A percentile compares a stretch with the other conserved stretches of the same genome.
These are phyloP conservation scores for Exutisphaerella laricina DNA, from an alignment of 2,329 filamentous ascomycete species.

Conservation along the genomic window DNA sequence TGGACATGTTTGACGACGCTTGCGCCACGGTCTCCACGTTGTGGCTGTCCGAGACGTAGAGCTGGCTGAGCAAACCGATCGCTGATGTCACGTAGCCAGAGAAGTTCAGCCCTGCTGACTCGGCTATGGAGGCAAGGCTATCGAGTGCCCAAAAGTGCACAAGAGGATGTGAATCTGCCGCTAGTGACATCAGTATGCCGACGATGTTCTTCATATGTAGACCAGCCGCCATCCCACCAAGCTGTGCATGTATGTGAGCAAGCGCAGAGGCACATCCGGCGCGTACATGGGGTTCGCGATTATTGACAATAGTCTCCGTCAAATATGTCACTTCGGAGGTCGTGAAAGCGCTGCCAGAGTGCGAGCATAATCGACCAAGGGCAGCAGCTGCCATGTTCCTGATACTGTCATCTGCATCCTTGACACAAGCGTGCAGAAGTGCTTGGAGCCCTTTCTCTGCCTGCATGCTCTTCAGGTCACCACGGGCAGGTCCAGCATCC, in stretches of 20 bases:
- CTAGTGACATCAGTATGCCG: slow-evolving; percentile 96
- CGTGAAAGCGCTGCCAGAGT: slow-evolving; percentile 81
- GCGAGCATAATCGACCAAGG: slow-evolving; percentile 76
- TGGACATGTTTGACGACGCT: slow-evolving; percentile 83
- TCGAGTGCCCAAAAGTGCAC: slow-evolving; percentile 97
- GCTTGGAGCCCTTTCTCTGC: slow-evolving; percentile 67
- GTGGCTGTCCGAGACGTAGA: slow-evolving; percentile 88
- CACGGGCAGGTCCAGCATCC: slow-evolving; percentile 67
- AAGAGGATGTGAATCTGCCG: slow-evolving; percentile 87
- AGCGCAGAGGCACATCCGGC: slow-evolving; percentile 92
- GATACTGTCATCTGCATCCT: slow-evolving; percentile 79
- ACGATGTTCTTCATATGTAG: slow-evolving; percentile 95
- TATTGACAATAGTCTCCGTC: slow-evolving; percentile 88
- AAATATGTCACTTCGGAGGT: slow-evolving; percentile 84
- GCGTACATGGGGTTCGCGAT: slow-evolving; percentile 86
- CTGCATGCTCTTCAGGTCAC: slow-evolving; percentile 65
- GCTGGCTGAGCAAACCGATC: slow-evolving; percentile 85
- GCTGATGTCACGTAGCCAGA: slow-evolving; percentile 84
- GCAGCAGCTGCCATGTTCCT: slow-evolving; percentile 80
- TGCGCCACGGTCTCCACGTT: slow-evolving; percentile 75
- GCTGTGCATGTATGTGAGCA: slow-evolving; percentile 87
- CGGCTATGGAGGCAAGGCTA: slow-evolving; percentile 76
- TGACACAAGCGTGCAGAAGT: slow-evolving; percentile 70
- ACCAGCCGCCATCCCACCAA: slow-evolving; percentile 95
- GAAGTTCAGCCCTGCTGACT: slow-evolving; percentile 88